phyloP scores from a whole-genome alignment of 2,329 filamentous ascomycete species.

The Claviceps sp. region DNA sequence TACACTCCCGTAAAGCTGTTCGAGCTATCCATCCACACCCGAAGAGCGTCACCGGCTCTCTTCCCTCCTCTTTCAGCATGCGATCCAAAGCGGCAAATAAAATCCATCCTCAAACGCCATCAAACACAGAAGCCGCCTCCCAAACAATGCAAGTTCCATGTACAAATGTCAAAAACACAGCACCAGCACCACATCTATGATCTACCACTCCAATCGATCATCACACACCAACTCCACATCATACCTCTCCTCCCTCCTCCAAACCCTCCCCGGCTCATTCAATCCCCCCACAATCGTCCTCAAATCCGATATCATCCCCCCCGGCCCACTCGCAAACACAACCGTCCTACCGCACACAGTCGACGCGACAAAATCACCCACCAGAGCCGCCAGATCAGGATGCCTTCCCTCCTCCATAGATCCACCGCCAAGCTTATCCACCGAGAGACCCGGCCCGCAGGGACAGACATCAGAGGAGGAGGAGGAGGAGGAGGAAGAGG shows the following conservation, averaged over 20 bases:
- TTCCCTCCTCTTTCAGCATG: too few relatives aligned
- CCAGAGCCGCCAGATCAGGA: constrained; percentile 31
- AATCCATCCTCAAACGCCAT: too few relatives aligned
- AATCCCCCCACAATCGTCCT: constrained; percentile 37
- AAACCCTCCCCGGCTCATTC: constrained; percentile 40
- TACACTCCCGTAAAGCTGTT: too few relatives aligned
- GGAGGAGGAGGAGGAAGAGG: constrained; percentile 7
- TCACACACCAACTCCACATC: constrained; percentile 46
- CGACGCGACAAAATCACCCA: constrained; percentile 33
- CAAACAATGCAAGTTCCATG: neutral
- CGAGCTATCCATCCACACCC: too few relatives aligned
- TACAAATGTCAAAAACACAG: neutral
- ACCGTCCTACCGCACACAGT: constrained; percentile 35
- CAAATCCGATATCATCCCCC: constrained; percentile 45
- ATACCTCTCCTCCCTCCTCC: constrained; percentile 41
- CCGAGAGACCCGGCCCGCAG: constrained; percentile 15
- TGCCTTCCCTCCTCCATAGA: constrained; percentile 21
- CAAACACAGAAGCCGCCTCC: too few relatives aligned
- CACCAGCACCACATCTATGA: neutral
- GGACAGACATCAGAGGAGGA: constrained; percentile 15
- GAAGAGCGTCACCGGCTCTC: too few relatives aligned
- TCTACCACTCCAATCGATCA: constrained; percentile 42
- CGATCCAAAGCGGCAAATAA: too few relatives aligned
- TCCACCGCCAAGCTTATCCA: constrained; percentile 17
- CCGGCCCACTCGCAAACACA: constrained; percentile 48